Conservation (phyloP, 768 basidiomycete species). For the Auriscalpium vulgare region DNA sequence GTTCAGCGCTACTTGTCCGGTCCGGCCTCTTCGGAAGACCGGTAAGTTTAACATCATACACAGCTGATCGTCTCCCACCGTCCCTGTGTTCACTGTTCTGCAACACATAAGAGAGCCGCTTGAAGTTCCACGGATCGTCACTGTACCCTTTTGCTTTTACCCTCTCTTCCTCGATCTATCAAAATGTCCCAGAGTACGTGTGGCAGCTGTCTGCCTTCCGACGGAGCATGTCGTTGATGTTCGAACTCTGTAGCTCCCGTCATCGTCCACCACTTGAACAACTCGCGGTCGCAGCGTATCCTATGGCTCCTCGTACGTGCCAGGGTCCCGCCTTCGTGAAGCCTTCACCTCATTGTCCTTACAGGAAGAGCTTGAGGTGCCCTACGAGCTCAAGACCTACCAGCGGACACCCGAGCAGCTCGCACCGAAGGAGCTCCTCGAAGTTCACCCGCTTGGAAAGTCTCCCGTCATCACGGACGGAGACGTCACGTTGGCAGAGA, state of each 20-base stretch:
- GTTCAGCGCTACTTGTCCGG: too few species aligned
- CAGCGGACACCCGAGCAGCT: constrained; percentile 21
- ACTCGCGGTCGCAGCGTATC: constrained; percentile 3
- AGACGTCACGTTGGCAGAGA: constrained; percentile 34
- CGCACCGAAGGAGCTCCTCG: constrained; percentile 30
- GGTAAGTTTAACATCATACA: too few species aligned
- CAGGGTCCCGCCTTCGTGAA: background rate
- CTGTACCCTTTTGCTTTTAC: background rate
- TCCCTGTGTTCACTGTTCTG: too few species aligned
- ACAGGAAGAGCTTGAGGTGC: constrained; percentile 44
- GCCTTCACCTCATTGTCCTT: background rate
- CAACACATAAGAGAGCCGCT: too few species aligned
- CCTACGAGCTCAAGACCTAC: constrained; percentile 37
- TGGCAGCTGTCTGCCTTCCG: too few species aligned
- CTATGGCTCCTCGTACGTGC: constrained; percentile 3
- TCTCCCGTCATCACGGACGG: constrained; percentile 41
- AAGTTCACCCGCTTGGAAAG: constrained; percentile 38
- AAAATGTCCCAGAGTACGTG: background rate
- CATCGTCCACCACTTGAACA: constrained; percentile 3
- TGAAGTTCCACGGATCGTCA: background rate
- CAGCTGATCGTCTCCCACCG: background rate
- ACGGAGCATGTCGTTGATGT: background rate
- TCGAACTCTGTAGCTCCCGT: background rate
- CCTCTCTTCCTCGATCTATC: background rate
- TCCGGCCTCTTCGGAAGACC: too few species aligned